Base-by-base conservation (phyloP, 768 basidiomycete genomes). In the Cystoderma amianthinum region DNA sequence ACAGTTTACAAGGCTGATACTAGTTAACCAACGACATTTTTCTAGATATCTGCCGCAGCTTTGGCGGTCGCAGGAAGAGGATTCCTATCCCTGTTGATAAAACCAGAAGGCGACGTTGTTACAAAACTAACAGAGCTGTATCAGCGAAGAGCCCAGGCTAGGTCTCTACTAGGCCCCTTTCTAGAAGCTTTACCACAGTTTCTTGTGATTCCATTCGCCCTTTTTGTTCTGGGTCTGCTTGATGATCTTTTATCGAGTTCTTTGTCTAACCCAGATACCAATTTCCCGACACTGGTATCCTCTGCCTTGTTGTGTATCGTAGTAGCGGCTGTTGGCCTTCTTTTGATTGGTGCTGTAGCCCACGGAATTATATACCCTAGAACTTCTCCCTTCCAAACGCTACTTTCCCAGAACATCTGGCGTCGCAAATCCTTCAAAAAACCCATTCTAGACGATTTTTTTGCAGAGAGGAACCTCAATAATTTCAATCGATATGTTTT, bases 31-130 rank as follows among this genome's bases (percentile, higher is more conserved):
- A n/a, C n/a, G n/a, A n/a, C n/a, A n/a, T n/a, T n/a, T n/a, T n/a
- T n/a, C n/a, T 28, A 53, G 52, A 39, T 53, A 0, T 51, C 39
- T 3, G 28, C 45, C 18, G 52, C 52, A 12, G 45, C 45, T 10
- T 40, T 53, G 4, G 47, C 49, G 6, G 52, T 48, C 2, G 25
- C 45, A 13, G 42, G 47, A 2, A 39, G 49, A 13, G 40, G 39
- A 4, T 50, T 23, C 20, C 43, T 53, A 28, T 34, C 45, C 28
- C 36, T 37, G 6, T 42, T 49, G 15, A 44, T 42, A 9, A 39
- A 34, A 7, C 34, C 48, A 13, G 42, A 49, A 18, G 42, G 42
- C 16, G 42, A 46, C 20, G 45, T 45, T 9, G 43, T 35, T 19
- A 37, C 38, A 9, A 32, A 37, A 9, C 22, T 48, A 5, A 48